Evolutionary conservation across 345 rosid genomes (phyloP).

Genomic region (Populus ilicifolia): DNA sequence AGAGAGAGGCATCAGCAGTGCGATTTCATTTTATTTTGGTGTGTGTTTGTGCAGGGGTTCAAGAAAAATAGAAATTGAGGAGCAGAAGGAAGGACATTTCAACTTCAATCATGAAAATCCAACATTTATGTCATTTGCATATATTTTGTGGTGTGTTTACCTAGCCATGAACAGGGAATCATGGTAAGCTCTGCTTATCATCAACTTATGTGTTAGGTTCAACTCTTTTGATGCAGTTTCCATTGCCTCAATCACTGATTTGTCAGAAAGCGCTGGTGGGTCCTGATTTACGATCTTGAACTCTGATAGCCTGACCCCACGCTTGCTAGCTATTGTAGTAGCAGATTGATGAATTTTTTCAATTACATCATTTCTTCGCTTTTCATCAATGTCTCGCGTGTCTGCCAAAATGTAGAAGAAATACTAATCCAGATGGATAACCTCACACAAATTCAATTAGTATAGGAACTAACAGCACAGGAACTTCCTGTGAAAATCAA

Average conservation of each 20-base stretch:
- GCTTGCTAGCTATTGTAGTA: constrained; percentile 49
- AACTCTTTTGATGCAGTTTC: constrained; percentile 66
- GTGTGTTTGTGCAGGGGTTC: not conserved
- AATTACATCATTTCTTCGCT: constrained; percentile 67
- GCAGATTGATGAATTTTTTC: constrained; percentile 77
- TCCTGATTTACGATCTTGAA: constrained; percentile 91
- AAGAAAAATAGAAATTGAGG: not conserved
- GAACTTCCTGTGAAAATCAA: too few relatives aligned
- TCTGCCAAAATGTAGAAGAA: constrained; percentile 36
- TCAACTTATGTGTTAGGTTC: constrained; percentile 61
- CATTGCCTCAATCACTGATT: constrained; percentile 57
- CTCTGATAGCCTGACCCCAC: constrained; percentile 60
- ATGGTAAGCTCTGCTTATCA: constrained; percentile 98
- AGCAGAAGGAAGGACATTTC: not conserved
- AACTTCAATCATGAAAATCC: not conserved
- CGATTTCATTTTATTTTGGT: not conserved
- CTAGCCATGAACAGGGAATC: constrained; percentile 97
- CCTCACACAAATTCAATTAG: too few relatives aligned
- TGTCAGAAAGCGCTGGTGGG: constrained; percentile 80
- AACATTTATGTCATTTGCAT: not conserved
- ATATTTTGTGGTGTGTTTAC: constrained; percentile 26
- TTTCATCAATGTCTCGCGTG: constrained; percentile 84
- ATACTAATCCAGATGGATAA: too few relatives aligned
- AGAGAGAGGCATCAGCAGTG: too few relatives aligned
- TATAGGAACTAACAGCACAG: too few relatives aligned